Evolutionary conservation across 352 stramenopile species (phyloP).

Genomic region (Elongisporangium undulatum): DNA sequence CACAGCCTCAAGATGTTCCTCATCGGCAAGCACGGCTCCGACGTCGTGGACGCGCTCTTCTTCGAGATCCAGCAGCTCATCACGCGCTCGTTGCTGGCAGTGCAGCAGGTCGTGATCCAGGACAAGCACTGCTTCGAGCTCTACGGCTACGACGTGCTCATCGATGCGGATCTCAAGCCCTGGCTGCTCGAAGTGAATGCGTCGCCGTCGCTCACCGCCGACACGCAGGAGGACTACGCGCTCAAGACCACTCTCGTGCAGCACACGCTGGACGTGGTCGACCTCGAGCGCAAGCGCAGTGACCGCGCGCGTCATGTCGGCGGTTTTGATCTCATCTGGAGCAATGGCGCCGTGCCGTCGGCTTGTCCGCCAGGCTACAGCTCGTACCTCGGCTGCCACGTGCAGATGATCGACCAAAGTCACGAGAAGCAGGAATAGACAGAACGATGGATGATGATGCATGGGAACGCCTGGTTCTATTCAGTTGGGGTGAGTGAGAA

Average conservation of each 20-base stretch:
- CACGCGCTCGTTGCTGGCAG: slow-evolving; percentile 73
- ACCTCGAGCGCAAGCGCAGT: slow-evolving; percentile 55
- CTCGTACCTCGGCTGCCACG: slow-evolving; percentile 55
- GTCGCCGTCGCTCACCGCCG: slow-evolving; percentile 46
- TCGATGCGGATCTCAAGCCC: slow-evolving; percentile 77
- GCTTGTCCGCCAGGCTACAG: slow-evolving; percentile 47
- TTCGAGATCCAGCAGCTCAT: slow-evolving; percentile 81
- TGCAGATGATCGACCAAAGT: slow-evolving; percentile 13
- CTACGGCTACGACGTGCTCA: slow-evolving; percentile 89
- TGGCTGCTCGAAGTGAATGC: slow-evolving; percentile 89
- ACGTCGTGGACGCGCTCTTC: slow-evolving; percentile 66
- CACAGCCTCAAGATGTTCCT: slow-evolving; percentile 56
- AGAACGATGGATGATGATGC: neutral
- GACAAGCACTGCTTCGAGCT: slow-evolving; percentile 89
- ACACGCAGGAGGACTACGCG: slow-evolving; percentile 73
- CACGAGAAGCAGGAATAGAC: neutral
- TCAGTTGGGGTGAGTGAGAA: neutral
- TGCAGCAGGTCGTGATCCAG: slow-evolving; percentile 87
- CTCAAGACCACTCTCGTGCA: slow-evolving; percentile 88
- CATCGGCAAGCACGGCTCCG: slow-evolving; percentile 63
- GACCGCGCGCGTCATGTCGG: slow-evolving; percentile 49
- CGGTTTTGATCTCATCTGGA: slow-evolving; percentile 72
- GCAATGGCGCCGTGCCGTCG: slow-evolving; percentile 24
- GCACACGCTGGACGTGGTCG: slow-evolving; percentile 85
- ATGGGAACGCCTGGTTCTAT: slow-evolving; percentile 1